Evolutionary conservation across 1,284 basidiomycete species (phyloP).

Genomic region (Trichosporon sp.): DNA sequence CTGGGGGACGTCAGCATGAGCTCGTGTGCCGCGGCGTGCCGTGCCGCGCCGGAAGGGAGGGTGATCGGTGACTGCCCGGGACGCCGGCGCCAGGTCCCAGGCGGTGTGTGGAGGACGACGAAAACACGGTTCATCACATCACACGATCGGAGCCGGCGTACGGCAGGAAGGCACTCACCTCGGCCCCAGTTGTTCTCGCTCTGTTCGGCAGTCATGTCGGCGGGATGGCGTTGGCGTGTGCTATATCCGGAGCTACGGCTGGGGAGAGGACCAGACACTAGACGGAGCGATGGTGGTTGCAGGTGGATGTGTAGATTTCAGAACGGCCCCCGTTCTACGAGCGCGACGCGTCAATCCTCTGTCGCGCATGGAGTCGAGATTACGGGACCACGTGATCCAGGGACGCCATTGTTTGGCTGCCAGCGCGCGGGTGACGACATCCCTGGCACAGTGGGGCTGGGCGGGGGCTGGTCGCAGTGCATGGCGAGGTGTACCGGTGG

Average conservation of each 20-base stretch:
- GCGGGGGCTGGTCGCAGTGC: background rate
- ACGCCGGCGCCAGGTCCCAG: background rate
- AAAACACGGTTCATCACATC: background rate
- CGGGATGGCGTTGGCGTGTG: background rate
- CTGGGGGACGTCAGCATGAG: background rate
- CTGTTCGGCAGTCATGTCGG: background rate
- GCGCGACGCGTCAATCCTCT: background rate
- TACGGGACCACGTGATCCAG: slow-evolving; percentile 5
- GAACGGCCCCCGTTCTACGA: background rate
- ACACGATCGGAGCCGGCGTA: background rate
- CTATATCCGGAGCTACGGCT: background rate
- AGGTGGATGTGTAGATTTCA: background rate
- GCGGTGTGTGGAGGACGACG: background rate
- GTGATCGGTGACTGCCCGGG: background rate
- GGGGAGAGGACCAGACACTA: background rate
- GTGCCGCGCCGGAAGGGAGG: background rate
- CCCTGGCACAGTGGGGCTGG: background rate
- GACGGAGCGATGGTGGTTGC: background rate
- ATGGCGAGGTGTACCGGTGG: background rate
- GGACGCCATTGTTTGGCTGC: background rate
- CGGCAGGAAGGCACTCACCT: background rate
- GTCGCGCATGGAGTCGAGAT: slow-evolving; percentile 1
- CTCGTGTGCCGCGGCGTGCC: background rate
- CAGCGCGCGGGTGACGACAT: background rate
- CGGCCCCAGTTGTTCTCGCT: background rate